A percentile compares a stretch with the other conserved stretches of the same genome.
Evolutionary conservation across 345 rosid genomes (phyloP).

Genomic region (Corchorus olitorius): DNA sequence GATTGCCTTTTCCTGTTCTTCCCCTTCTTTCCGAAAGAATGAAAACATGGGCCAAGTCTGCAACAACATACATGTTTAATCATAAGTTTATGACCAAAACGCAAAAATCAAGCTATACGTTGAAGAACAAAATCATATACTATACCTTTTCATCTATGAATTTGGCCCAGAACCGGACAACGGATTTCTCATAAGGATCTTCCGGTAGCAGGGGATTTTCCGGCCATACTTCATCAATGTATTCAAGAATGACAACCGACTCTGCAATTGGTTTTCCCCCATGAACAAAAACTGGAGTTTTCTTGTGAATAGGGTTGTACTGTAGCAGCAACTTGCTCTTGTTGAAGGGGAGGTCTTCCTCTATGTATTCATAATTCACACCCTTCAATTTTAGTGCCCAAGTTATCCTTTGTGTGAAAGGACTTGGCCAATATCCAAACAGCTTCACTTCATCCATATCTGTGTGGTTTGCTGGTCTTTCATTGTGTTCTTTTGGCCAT

Average conservation of each 20-base stretch:
- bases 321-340: neutral
- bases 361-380: neutral
- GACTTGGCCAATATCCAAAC: conserved; percentile 4
- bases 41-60: neutral
- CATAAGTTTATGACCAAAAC: neutral
- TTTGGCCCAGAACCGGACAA: conserved; percentile 2
- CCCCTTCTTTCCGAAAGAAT: neutral
- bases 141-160: conserved; percentile 5
- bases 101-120: too few species aligned
- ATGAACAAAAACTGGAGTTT: neutral
- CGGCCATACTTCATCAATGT: neutral
- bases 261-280: conserved; percentile 1
- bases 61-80: neutral
- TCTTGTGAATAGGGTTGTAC: conserved; percentile 1
- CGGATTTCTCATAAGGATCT: neutral
- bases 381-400: conserved; percentile 18
- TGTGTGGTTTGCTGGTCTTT: neutral
- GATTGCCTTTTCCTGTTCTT: conserved; percentile 5
- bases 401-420: neutral
- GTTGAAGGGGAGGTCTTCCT: neutral
- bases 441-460: conserved; percentile 11
- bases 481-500: neutral
- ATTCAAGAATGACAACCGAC: conserved; percentile 5
- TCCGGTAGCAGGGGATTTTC: neutral
- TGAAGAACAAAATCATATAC: neutral